Percentiles rank a stretch among this genome's conserved stretches.
Conservation (phyloP, 1,284 basidiomycete species). For the Pisolithus thermaeus region DNA sequence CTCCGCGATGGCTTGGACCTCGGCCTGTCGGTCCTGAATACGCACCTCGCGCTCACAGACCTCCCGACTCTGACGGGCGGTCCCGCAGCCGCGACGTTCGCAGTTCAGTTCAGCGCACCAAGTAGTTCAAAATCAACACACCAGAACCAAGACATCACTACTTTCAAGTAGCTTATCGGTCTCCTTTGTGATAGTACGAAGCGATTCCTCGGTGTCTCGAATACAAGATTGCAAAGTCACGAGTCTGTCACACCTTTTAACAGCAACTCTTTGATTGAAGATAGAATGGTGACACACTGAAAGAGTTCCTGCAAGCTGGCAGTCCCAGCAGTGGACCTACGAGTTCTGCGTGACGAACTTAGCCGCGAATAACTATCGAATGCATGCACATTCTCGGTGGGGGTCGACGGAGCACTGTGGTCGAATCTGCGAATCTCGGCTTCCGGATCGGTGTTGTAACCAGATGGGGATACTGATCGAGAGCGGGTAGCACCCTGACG, state of each 20-base stretch:
- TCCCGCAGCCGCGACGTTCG: constrained; percentile 20
- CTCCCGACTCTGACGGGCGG: constrained; percentile 48
- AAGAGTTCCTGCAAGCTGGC: constrained; percentile 65
- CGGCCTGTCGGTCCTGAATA: constrained; percentile 41
- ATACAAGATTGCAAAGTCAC: constrained; percentile 66
- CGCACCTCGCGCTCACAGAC: constrained; percentile 53
- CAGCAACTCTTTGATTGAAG: constrained; percentile 2
- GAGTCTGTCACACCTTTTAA: constrained; percentile 41
- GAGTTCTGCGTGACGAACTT: constrained; percentile 20
- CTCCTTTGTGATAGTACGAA: constrained; percentile 47
- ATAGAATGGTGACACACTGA: constrained; percentile 42
- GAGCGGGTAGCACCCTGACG: constrained; percentile 31
- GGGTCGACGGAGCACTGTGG: constrained; percentile 7
- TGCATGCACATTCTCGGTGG: constrained; percentile 11
- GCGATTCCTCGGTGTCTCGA: constrained; percentile 56
- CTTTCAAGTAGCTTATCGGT: constrained; percentile 47
- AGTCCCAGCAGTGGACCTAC: constrained; percentile 32
- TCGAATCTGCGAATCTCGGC: constrained; percentile 37
- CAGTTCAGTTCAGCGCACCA: neutral
- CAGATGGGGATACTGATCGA: constrained; percentile 47
- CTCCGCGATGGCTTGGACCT: constrained; percentile 35
- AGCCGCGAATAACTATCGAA: constrained; percentile 9
- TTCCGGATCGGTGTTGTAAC: constrained; percentile 70
- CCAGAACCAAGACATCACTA: constrained; percentile 39
- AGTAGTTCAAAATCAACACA: constrained; percentile 30